Evolutionary conservation across 208 protist species (phyloP), one percentile per base, ranked within the genome.

Genomic region (Balamuthia mandrillaris): DNA sequence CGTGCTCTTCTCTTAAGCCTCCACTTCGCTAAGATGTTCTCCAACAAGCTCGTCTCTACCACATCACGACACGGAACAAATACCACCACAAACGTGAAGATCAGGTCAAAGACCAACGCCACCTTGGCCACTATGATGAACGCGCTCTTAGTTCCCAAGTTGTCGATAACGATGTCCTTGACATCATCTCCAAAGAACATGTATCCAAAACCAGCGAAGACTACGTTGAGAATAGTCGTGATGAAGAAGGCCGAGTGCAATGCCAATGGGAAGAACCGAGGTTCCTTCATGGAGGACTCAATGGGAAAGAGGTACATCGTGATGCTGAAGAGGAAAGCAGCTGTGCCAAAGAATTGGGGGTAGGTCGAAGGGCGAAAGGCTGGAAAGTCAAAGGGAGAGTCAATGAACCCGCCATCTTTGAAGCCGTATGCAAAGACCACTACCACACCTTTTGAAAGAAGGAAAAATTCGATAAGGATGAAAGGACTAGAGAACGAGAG

Each of bases 231-330:
- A 21, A 63, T 45, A 33, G 74, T 81, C 37, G 51, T 63, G 35
- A 81, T 31, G 49, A 81, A 42, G 33, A 81, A 81, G 47, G 33
- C 51, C n/a, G 44, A 27, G 74, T 81, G 44, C 24, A 81, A 52
- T 9, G 74, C 12, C 6, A 29, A 3, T 16, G 47, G 24, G 68
- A 78, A 78, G 0, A 37, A 27, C 47, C 54, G 29, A 18, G 68
- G 68, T 31, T 78, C 44, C 24, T 33, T n/a, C 68, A 78, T 78
- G 42, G 68, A 37, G 33, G 39, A 27, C 61, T 88, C 85, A 52
- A 88, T 79, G 16, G 85, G 85, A 37, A 88, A 79, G 24, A 88
- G 42, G 51, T 82, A 66, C 81, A 89, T 87, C 35, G 87, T 84
- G 29, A 87, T 75, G 44, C 31, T 68, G 81, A 89, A 89, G 60